These are phyloP conservation scores for Annulohypoxylon maeteangense DNA, from an alignment of 495 filamentous ascomycete species.

Conservation along the genomic window DNA sequence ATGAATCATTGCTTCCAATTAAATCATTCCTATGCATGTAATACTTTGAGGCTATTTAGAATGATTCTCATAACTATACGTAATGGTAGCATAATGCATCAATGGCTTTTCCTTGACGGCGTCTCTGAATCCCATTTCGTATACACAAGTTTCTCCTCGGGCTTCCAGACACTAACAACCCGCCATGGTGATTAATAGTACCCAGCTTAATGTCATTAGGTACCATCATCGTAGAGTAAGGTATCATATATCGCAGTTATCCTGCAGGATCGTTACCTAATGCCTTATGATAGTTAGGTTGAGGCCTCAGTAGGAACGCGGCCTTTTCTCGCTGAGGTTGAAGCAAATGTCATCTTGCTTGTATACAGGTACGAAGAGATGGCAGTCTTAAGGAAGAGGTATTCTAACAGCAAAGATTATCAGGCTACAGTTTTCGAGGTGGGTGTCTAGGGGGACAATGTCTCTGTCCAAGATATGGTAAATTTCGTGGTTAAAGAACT, in stretches of 20 bases:
- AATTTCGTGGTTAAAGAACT: constrained; percentile 34
- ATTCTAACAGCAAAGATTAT: constrained; percentile 39
- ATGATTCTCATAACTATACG: too few species aligned
- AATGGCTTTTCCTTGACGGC: too few species aligned
- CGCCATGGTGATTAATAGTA: neutral
- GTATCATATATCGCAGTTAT: neutral
- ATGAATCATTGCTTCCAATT: too few species aligned
- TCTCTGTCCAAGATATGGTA: constrained; percentile 47
- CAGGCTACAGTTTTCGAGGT: constrained; percentile 36
- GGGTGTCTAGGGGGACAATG: constrained; percentile 44
- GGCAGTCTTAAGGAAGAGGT: constrained; percentile 38
- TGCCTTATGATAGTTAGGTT: neutral
- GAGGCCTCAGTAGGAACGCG: neutral
- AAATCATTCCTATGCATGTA: too few species aligned
- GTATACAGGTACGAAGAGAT: constrained; percentile 41
- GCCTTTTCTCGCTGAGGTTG: constrained; percentile 38
- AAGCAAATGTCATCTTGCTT: constrained; percentile 39
- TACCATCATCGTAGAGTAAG: neutral
- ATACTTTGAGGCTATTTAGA: too few species aligned
- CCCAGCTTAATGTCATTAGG: neutral
- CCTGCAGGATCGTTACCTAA: too few species aligned
- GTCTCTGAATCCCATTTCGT: too few species aligned
- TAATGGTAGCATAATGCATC: too few species aligned
- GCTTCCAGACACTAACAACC: neutral
- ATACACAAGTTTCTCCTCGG: neutral